phyloP scores from a whole-genome alignment of 257 asterid genomes.

The Fraxinus americana region DNA sequence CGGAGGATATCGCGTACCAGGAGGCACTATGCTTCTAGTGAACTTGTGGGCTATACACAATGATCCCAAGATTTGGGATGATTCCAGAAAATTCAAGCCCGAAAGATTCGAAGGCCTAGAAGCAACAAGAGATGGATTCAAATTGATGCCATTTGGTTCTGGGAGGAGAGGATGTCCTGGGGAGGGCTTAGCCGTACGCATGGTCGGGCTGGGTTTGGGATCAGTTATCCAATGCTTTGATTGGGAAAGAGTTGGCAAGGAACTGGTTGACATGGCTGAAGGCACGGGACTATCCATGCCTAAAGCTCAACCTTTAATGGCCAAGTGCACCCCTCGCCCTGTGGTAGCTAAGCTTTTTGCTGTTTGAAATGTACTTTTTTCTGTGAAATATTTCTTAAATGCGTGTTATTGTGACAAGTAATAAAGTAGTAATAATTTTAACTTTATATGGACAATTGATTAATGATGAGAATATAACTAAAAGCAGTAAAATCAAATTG shows the following conservation, averaged over 20 bases:
- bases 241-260: slow-evolving; percentile 19
- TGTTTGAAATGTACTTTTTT: background rate
- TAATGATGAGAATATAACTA: too few species aligned
- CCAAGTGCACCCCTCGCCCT: slow-evolving; percentile 14
- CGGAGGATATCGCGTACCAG: slow-evolving; percentile 20
- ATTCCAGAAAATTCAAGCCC: slow-evolving; percentile 26
- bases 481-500: too few species aligned
- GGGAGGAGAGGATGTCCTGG: slow-evolving; percentile 41
- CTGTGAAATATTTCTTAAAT: too few species aligned
- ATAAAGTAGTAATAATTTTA: too few species aligned
- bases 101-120: slow-evolving; percentile 31
- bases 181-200: slow-evolving; percentile 23
- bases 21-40: slow-evolving; percentile 19
- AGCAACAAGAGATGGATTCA: slow-evolving; percentile 22
- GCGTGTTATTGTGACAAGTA: too few species aligned
- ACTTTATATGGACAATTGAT: too few species aligned
- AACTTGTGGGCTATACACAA: slow-evolving; percentile 24
- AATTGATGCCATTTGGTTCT: slow-evolving; percentile 33
- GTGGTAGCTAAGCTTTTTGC: background rate
- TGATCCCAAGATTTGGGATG: slow-evolving; percentile 29
- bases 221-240: slow-evolving; percentile 27
- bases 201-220: slow-evolving; percentile 19
- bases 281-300: slow-evolving; percentile 23
- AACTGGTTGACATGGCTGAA: slow-evolving; percentile 22
- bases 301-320: slow-evolving; percentile 19